Percentiles rank a stretch among this genome's conserved stretches.
phyloP scores from a whole-genome alignment of 768 basidiomycete species.

The Hebeloma cylindrosporum region DNA sequence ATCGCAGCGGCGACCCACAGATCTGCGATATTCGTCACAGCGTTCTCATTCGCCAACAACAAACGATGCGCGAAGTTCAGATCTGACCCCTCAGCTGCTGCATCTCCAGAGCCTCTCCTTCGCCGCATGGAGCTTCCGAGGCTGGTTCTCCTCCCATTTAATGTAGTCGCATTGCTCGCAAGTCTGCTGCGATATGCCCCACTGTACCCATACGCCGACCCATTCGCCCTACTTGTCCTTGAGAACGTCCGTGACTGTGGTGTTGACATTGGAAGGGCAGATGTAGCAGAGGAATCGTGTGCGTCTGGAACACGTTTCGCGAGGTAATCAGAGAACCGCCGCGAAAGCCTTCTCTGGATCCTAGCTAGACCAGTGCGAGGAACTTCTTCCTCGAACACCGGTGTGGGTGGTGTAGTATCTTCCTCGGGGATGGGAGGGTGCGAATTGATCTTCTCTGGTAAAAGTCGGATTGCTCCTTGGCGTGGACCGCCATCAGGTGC shows the following conservation, averaged over 20 bases:
- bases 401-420: slow-evolving; percentile 45
- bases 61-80: slow-evolving; percentile 87
- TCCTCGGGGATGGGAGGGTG: slow-evolving; percentile 68
- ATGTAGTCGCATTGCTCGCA: slow-evolving; percentile 46
- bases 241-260: slow-evolving; percentile 47
- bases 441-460: slow-evolving; percentile 65
- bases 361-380: slow-evolving; percentile 39
- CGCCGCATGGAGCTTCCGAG: slow-evolving; percentile 52
- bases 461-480: slow-evolving; percentile 80
- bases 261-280: slow-evolving; percentile 49
- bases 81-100: slow-evolving; percentile 39
- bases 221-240: slow-evolving; percentile 60
- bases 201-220: slow-evolving; percentile 80
- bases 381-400: slow-evolving; percentile 46
- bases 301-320: slow-evolving; percentile 48
- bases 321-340: slow-evolving; percentile 60
- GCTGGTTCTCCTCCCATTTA: slow-evolving; percentile 52
- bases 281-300: slow-evolving; percentile 30
- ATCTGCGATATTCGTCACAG: slow-evolving; percentile 92
- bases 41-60: slow-evolving; percentile 91
- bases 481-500: slow-evolving; percentile 89
- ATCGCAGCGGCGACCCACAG: slow-evolving; percentile 97
- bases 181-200: slow-evolving; percentile 56
- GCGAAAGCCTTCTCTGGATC: slow-evolving; percentile 50
- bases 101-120: slow-evolving; percentile 44